Percentiles rank a stretch among this genome's conserved stretches.
Conservation (phyloP, 345 rosid genomes). For the Excoecaria agallocha region DNA sequence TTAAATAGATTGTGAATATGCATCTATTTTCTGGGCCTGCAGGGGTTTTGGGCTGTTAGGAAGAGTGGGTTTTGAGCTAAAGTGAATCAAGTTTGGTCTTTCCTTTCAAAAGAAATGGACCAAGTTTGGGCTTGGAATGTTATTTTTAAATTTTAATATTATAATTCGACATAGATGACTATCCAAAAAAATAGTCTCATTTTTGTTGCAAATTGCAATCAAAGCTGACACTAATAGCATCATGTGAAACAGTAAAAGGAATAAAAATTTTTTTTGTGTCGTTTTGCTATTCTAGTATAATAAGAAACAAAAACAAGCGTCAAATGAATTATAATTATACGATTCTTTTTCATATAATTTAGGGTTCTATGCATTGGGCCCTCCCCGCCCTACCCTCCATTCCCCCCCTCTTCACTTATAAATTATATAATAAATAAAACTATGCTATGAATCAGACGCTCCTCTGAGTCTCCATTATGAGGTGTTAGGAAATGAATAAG, state of each 20-base stretch:
- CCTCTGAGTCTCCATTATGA: slow-evolving; percentile 1
- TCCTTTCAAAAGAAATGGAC: too few species aligned
- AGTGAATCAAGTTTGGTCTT: too few species aligned
- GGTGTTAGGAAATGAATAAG: not conserved
- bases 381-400: not conserved
- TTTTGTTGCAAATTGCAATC: not conserved
- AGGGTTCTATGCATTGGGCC: not conserved
- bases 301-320: not conserved
- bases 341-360: too few species aligned
- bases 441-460: slow-evolving; percentile 1
- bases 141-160: not conserved
- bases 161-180: not conserved
- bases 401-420: too few species aligned
- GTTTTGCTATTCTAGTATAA: not conserved
- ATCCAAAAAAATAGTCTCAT: too few species aligned
- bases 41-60: too few species aligned
- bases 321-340: not conserved
- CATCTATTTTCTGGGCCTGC: too few species aligned
- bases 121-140: not conserved
- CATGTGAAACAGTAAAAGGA: not conserved
- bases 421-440: too few species aligned
- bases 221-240: not conserved
- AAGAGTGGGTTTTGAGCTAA: not conserved
- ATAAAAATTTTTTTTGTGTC: not conserved
- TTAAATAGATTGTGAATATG: too few species aligned